phyloP scores from a whole-genome alignment of 1,139 yeast genomes.

The Blastobotrys buckinghamii region DNA sequence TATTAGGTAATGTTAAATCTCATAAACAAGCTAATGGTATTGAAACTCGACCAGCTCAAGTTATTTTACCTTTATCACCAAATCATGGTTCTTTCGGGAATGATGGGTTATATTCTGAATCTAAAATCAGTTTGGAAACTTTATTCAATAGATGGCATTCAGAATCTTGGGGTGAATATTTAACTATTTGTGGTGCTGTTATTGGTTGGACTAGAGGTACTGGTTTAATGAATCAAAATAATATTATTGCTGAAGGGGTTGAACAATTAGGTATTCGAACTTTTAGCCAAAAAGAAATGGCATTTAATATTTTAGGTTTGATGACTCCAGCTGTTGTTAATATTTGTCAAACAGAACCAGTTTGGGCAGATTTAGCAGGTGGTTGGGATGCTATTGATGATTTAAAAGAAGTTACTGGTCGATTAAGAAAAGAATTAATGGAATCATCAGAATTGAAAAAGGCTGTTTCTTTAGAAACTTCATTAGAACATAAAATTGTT shows the following conservation, averaged over 20 bases:
- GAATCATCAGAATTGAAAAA: conserved; percentile 90
- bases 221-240: conserved; percentile 96
- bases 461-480: conserved; percentile 90
- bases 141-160: conserved; percentile 98
- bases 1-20: conserved; percentile 83
- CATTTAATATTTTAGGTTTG: conserved; percentile 92
- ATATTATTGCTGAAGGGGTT: conserved; percentile 95
- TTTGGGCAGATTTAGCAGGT: conserved; percentile 97
- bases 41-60: conserved; percentile 98
- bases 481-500: conserved; percentile 87
- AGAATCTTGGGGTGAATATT: conserved; percentile 91
- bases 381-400: conserved; percentile 92
- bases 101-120: conserved; percentile 97
- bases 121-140: conserved; percentile 91
- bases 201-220: conserved; percentile 99
- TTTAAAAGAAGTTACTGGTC: conserved; percentile 80
- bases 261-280: conserved; percentile 96
- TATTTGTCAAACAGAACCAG: conserved; percentile 88
- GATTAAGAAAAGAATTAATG: conserved; percentile 72
- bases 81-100: conserved; percentile 98
- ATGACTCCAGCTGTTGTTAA: conserved; percentile 81
- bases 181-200: conserved; percentile 95
- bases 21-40: conserved; percentile 68
- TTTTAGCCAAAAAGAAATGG: conserved; percentile 98
- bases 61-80: conserved; percentile 92